Base-by-base conservation (phyloP, 345 rosid genomes). In the Capsella bursapastoris region DNA sequence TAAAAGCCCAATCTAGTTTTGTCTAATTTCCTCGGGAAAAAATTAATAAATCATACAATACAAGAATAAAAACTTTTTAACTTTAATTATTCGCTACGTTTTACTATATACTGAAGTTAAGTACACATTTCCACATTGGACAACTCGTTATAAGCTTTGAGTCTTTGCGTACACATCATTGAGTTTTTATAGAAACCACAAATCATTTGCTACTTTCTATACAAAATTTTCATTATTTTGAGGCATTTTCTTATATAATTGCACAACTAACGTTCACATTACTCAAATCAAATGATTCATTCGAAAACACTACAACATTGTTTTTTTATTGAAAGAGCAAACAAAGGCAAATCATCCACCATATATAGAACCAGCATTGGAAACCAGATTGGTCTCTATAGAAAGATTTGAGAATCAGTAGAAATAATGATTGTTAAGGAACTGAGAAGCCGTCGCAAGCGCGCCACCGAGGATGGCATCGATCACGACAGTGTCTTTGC, bases 401-500 rank as follows among this genome's bases (percentile, higher is more conserved):
- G 4, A 62, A 49, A 57, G 72, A 62, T 13, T 7, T 49, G 41
- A 37, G 6, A 57, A 10, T 77, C 77, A 77, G 72, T 64, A 71
- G 72, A 76, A 87, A 56, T 69, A 76, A 70, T 65, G 86, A 67
- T 82, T 55, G 63, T 84, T 84, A 55, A 93, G 70, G 87, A 93
- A 86, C 72, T 83, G 76, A 28, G 92, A 86, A 37, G 97, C 97
- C n/a, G 94, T 85, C 18, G 97, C 98, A 60, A 89, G 76, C 18
- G 94, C 97, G 2, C 90, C 91, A 70, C 93, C 96, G 2, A 88
- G 81, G 41, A 93, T 84, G 71, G 96, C 91, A 82, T 84, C 85
- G 0, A 84, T 44, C 64, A 86, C 85, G 7, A 91, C 38, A 75
- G 72, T 87, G 80, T 91, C 92, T 58, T 71, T 73, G 53, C 81